A percentile compares a stretch with the other conserved stretches of the same genome.
These are phyloP conservation scores for Arabidopsis hybrid DNA, from an alignment of 441 rosid genomes.

Conservation along the genomic window DNA sequence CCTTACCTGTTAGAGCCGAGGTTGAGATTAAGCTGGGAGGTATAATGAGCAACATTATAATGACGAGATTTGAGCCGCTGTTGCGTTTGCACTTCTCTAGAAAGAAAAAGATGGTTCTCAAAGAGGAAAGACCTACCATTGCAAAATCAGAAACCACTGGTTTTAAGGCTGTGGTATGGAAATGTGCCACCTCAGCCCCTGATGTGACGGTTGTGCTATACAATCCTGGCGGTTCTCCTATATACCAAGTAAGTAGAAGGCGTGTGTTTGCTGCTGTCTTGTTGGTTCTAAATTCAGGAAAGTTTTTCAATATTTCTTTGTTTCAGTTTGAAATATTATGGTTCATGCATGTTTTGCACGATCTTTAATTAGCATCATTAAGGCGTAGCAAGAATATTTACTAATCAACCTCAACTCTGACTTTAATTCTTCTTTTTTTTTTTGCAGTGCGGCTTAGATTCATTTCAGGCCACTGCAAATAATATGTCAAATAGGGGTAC, in stretches of 20 bases:
- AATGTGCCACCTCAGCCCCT: slow-evolving; percentile 86
- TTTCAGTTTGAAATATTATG: not conserved
- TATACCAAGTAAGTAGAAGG: slow-evolving; percentile 79
- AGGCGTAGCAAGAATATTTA: slow-evolving; percentile 17
- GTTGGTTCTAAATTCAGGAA: not conserved
- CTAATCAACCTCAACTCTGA: slow-evolving; percentile 8
- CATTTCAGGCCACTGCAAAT: slow-evolving; percentile 83
- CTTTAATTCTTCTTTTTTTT: not conserved
- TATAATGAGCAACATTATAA: slow-evolving; percentile 69
- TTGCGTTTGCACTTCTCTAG: slow-evolving; percentile 67
- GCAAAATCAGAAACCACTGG: slow-evolving; percentile 63
- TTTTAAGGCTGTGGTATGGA: slow-evolving; percentile 77
- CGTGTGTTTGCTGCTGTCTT: slow-evolving; percentile 14
- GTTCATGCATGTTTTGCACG: not conserved
- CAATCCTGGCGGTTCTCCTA: slow-evolving; percentile 60
- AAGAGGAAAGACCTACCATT: slow-evolving; percentile 57
- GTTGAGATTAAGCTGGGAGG: slow-evolving; percentile 84
- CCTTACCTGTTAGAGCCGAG: slow-evolving; percentile 74
- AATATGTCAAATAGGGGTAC: slow-evolving; percentile 79
- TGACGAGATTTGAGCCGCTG: slow-evolving; percentile 81
- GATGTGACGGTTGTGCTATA: slow-evolving; percentile 76
- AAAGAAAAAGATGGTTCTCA: slow-evolving; percentile 79
- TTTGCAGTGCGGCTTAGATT: slow-evolving; percentile 82
- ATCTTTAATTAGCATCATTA: slow-evolving; percentile 9
- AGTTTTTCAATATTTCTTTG: not conserved